These are phyloP conservation scores for Chlamydomonas sp. DNA, from an alignment of 139 green algal genomes.

Conservation along the genomic window DNA sequence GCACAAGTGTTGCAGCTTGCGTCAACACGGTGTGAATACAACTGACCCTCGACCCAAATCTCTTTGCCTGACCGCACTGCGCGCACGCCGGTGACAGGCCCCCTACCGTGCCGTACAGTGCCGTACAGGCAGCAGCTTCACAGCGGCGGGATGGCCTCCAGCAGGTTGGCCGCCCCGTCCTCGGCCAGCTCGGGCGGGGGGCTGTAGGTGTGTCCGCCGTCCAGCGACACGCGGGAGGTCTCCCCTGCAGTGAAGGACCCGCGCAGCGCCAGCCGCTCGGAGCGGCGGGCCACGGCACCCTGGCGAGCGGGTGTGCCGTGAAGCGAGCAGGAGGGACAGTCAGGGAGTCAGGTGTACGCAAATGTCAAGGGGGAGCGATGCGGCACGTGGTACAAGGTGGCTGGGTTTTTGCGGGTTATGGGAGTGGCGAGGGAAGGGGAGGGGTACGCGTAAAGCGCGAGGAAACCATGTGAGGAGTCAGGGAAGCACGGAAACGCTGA, in stretches of 20 bases:
- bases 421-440: background rate
- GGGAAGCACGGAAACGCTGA: no score
- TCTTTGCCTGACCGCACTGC: no score
- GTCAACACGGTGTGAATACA: no score
- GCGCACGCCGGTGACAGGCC: no score
- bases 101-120: no score
- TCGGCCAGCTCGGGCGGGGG: background rate
- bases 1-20: no score
- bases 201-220: slow-evolving; percentile 16
- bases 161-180: background rate
- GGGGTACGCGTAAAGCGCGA: background rate
- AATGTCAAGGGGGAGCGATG: no score
- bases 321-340: background rate
- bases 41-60: no score
- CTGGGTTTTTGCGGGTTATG: no score
- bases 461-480: no score
- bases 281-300: slow-evolving; percentile 47
- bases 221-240: slow-evolving; percentile 23
- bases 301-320: background rate
- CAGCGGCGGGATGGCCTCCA: slow-evolving; percentile 33
- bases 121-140: background rate
- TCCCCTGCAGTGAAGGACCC: slow-evolving; percentile 13
- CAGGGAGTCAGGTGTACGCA: no score
- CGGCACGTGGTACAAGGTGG: no score
- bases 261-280: slow-evolving; percentile 62